Percentiles rank a stretch among this genome's conserved stretches.
Conservation (phyloP, 805 yeast species). For the Candida nonsorbophila region DNA sequence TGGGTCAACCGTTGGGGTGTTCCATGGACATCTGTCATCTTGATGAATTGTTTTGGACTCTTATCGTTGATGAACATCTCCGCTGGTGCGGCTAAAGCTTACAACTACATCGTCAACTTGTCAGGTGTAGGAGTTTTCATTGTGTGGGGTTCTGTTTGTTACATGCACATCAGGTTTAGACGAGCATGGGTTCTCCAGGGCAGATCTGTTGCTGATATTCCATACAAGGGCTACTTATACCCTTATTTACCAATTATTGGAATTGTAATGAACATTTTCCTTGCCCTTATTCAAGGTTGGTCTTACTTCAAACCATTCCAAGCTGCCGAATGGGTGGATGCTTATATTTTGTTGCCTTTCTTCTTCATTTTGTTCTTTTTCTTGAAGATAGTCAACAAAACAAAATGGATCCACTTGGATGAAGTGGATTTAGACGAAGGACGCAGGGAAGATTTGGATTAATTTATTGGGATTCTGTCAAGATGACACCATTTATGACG, state of each 20-base stretch:
- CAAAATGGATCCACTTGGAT: conserved; percentile 34
- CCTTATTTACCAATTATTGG: conserved; percentile 51
- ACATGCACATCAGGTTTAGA: conserved; percentile 55
- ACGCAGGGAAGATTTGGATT: conserved; percentile 34
- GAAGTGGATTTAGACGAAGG: conserved; percentile 51
- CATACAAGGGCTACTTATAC: conserved; percentile 36
- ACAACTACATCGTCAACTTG: conserved; percentile 53
- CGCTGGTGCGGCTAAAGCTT: conserved; percentile 58
- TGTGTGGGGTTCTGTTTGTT: conserved; percentile 60
- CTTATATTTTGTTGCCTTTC: conserved; percentile 58
- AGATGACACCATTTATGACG: too few relatives aligned
- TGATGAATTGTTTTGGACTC: conserved; percentile 51
- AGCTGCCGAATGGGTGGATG: conserved; percentile 44
- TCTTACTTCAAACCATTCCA: conserved; percentile 54
- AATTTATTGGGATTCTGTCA: too few relatives aligned
- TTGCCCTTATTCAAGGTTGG: conserved; percentile 66
- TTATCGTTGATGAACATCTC: conserved; percentile 50
- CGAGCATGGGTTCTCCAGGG: conserved; percentile 35
- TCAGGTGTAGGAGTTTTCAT: conserved; percentile 65
- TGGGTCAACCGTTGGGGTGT: conserved; percentile 52
- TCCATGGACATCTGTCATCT: conserved; percentile 56
- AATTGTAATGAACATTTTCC: conserved; percentile 42
- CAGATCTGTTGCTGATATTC: conserved; percentile 25
- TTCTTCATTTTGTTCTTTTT: conserved; percentile 37
- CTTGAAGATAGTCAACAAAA: conserved; percentile 34